These are phyloP conservation scores for Rhodotorula graminis DNA, from an alignment of 768 basidiomycete genomes.

Conservation along the genomic window DNA sequence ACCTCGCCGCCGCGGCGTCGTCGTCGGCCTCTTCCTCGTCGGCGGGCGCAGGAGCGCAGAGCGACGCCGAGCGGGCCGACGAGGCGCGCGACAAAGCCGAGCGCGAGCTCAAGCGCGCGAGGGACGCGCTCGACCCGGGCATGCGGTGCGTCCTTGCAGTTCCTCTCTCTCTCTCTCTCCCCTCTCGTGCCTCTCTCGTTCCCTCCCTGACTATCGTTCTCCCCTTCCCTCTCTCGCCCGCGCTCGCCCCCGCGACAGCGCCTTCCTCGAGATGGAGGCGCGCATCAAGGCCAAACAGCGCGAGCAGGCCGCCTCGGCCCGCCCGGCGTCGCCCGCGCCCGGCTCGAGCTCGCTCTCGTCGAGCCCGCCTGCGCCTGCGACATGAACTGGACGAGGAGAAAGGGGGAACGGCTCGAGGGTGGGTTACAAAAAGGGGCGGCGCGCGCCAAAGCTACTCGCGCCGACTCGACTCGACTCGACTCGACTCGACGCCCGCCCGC, in stretches of 20 bases:
- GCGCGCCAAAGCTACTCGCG: no score
- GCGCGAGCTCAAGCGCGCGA: constrained; percentile 4
- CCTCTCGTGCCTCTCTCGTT: no score
- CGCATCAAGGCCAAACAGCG: constrained; percentile 26
- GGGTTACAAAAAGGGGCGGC: no score
- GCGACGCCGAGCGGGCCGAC: neutral
- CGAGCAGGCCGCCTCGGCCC: neutral
- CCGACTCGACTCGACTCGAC: no score
- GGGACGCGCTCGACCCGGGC: constrained; percentile 9
- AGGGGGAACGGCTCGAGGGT: no score
- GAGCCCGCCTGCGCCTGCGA: neutral
- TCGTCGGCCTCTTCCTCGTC: neutral
- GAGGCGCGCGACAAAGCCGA: constrained; percentile 1
- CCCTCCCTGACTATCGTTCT: no score
- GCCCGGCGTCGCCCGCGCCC: neutral
- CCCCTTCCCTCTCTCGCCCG: neutral
- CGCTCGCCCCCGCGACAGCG: no score
- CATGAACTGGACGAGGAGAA: no score
- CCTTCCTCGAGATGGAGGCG: constrained; percentile 35
- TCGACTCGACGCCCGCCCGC: no score
- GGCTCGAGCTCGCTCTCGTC: neutral
- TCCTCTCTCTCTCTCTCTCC: neutral
- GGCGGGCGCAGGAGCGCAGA: no score
- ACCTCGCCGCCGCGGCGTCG: neutral
- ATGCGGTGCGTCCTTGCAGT: constrained; percentile 1